Evolutionary conservation across 2,329 filamentous ascomycete genomes (phyloP).

Genomic region (Drechmeria coniospora): DNA sequence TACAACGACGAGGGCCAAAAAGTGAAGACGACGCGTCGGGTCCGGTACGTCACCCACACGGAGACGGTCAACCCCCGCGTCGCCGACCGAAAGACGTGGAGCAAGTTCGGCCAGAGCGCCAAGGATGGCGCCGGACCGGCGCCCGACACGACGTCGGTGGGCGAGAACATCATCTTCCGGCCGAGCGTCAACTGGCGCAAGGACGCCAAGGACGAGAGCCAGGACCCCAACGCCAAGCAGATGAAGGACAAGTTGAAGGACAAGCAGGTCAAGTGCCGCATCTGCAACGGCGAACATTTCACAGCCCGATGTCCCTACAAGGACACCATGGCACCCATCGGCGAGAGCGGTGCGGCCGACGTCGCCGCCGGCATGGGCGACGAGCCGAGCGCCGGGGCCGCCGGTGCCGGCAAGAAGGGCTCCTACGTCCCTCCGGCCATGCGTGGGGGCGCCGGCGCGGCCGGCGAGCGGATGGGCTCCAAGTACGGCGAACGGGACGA

Average conservation of each 20-base stretch:
- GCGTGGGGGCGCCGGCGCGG: slow-evolving; percentile 48
- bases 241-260: slow-evolving; percentile 82
- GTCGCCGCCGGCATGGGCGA: slow-evolving; percentile 39
- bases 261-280: slow-evolving; percentile 99
- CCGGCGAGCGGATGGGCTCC: slow-evolving; percentile 72
- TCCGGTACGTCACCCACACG: slow-evolving; percentile 81
- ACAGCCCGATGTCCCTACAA: slow-evolving; percentile 98
- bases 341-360: slow-evolving; percentile 40
- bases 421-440: slow-evolving; percentile 92
- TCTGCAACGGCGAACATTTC: slow-evolving; percentile 98
- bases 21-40: slow-evolving; percentile 91
- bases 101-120: slow-evolving; percentile 82
- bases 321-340: slow-evolving; percentile 91
- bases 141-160: slow-evolving; percentile 78
- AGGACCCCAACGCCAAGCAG: slow-evolving; percentile 55
- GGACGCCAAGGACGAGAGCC: slow-evolving; percentile 67
- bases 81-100: slow-evolving; percentile 83
- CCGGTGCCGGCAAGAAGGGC: slow-evolving; percentile 51
- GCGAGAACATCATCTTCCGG: slow-evolving; percentile 96
- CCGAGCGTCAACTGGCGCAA: slow-evolving; percentile 89
- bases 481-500: slow-evolving; percentile 93
- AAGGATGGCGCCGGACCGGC: slow-evolving; percentile 74
- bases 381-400: slow-evolving; percentile 29
- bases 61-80: slow-evolving; percentile 94
- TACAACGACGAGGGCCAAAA: slow-evolving; percentile 90